Conservation (phyloP, 495 filamentous ascomycete genomes). For the Neurospora tetraspora region DNA sequence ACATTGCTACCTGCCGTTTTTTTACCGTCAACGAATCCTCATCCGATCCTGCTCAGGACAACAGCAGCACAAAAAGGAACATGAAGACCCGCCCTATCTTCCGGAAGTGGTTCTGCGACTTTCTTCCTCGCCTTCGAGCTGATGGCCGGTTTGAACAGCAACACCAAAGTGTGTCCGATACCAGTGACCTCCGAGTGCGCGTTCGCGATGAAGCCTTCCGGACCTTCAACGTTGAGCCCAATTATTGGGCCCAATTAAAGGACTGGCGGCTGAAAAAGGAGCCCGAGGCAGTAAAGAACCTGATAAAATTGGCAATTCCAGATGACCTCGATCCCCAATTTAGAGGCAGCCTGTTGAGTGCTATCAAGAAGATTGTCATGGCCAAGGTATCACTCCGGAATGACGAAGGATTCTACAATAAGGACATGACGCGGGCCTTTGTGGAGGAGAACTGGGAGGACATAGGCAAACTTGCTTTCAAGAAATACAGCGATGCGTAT, state of each 20-base stretch:
- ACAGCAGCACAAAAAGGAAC: constrained; percentile 38
- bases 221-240: constrained; percentile 18
- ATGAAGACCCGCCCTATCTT: constrained; percentile 39
- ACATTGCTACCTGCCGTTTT: constrained; percentile 40
- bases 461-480: constrained; percentile 24
- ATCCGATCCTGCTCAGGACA: background rate
- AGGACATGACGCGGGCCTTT: constrained; percentile 23
- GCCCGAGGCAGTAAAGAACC: constrained; percentile 14
- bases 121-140: constrained; percentile 32
- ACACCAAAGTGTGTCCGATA: background rate
- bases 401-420: constrained; percentile 28
- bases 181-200: constrained; percentile 11
- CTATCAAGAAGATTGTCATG: constrained; percentile 30
- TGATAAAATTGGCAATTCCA: constrained; percentile 28
- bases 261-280: constrained; percentile 22
- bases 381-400: constrained; percentile 9
- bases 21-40: constrained; percentile 31
- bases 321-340: constrained; percentile 2
- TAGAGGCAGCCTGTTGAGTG: constrained; percentile 15
- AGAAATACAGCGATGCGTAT: constrained; percentile 12
- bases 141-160: constrained; percentile 14
- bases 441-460: constrained; percentile 24
- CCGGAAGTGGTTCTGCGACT: constrained; percentile 44
- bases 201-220: constrained; percentile 27
- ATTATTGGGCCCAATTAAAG: constrained; percentile 15